These are phyloP conservation scores for Fusarium sacchari DNA, from an alignment of 2,329 filamentous ascomycete species.

Conservation along the genomic window DNA sequence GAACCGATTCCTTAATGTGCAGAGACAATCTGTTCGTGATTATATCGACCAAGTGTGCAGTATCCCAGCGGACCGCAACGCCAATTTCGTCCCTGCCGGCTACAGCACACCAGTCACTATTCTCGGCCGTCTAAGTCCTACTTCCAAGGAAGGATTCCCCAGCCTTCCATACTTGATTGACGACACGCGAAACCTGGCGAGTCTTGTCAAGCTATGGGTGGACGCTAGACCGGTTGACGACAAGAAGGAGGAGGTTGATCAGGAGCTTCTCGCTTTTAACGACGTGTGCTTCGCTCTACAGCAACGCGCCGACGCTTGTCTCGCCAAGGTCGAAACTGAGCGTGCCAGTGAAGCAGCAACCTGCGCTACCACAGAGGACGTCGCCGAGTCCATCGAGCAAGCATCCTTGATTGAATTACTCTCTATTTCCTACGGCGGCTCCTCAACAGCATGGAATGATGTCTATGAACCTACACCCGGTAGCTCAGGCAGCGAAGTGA, in stretches of 20 bases:
- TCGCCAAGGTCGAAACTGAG: constrained; percentile 59
- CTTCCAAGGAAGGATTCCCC: constrained; percentile 89
- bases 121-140: constrained; percentile 79
- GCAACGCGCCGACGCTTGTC: constrained; percentile 61
- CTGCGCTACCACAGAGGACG: constrained; percentile 48
- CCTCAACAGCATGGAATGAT: constrained; percentile 44
- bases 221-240: constrained; percentile 60
- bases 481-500: constrained; percentile 62
- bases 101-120: constrained; percentile 96
- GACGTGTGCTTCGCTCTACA: constrained; percentile 62
- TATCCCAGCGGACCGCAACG: constrained; percentile 77
- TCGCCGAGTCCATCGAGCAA: constrained; percentile 62
- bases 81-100: constrained; percentile 76
- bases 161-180: constrained; percentile 94
- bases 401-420: constrained; percentile 50
- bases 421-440: constrained; percentile 45
- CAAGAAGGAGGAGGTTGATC: constrained; percentile 50
- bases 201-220: constrained; percentile 83
- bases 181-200: constrained; percentile 84
- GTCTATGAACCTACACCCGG: constrained; percentile 53
- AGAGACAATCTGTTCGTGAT: constrained; percentile 83
- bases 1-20: constrained; percentile 83
- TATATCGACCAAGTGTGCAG: constrained; percentile 90
- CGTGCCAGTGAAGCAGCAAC: constrained; percentile 52
- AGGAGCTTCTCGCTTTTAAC: constrained; percentile 65